These are phyloP conservation scores for Geranium brycei DNA, from an alignment of 345 rosid species.

Conservation along the genomic window DNA sequence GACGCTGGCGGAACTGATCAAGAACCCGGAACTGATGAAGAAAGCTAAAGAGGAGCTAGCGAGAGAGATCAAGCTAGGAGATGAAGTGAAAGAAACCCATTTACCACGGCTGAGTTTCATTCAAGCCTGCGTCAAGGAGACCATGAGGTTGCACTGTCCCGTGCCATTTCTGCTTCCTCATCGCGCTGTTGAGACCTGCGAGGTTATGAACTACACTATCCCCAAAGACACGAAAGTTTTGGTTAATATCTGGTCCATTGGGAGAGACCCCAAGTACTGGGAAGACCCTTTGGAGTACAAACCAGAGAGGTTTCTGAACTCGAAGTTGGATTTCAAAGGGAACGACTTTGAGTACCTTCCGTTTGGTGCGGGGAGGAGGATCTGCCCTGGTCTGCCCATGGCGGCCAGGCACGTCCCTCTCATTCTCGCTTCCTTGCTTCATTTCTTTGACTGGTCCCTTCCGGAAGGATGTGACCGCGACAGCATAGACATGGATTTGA, in stretches of 20 bases:
- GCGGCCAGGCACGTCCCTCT: neutral
- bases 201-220: conserved; percentile 14
- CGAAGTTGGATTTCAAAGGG: neutral
- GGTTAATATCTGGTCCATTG: conserved; percentile 17
- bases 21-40: neutral
- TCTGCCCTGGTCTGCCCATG: conserved; percentile 10
- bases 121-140: conserved; percentile 13
- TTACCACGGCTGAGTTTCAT: conserved; percentile 9
- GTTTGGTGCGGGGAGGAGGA: neutral
- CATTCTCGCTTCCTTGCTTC: neutral
- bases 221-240: conserved; percentile 12
- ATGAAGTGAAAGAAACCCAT: conserved; percentile 6
- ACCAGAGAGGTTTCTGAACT: conserved; percentile 18
- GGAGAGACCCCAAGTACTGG: conserved; percentile 14
- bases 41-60: conserved; percentile 7
- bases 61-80: neutral
- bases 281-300: conserved; percentile 10
- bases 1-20: conserved; percentile 17
- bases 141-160: conserved; percentile 19
- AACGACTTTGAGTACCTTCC: neutral
- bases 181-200: conserved; percentile 4
- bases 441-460: conserved; percentile 13
- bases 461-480: neutral
- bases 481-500: neutral
- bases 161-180: conserved; percentile 17